Evolutionary conservation across 2,329 filamentous ascomycete genomes (phyloP), one percentile per base, ranked within the genome.

Genomic region (Chaetomiaceae sp.): DNA sequence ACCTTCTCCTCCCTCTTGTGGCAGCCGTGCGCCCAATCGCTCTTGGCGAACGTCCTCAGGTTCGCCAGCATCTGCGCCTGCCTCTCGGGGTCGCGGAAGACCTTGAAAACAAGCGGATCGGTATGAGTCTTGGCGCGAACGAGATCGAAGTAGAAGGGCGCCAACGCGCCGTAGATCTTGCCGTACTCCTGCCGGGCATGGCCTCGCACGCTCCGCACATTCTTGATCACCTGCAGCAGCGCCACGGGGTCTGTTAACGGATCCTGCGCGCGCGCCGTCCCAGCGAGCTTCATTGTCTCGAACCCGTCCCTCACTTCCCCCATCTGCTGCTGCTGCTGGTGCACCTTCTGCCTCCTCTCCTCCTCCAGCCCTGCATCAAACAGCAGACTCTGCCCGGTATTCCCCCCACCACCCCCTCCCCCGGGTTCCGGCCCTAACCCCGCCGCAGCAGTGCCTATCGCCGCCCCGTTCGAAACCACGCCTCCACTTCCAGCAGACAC

Each of bases 51-150:
- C 0, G 73, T 73, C 47, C 79, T 78, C 48, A 98, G 68, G 58
- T 95, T 91, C 15, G 85, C 74, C 47, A 98, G 73, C 76, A 98
- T 93, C 59, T 83, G 81, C 7, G 93, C 93, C 67, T 97, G 93
- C 47, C 89, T 80, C 64, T 95, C 87, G 0, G 93, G 91, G 56
- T 95, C 86, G 34, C 83, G 78, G 61, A 94, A 97, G 10, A 84
- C 85, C 57, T 86, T 81, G 66, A 97, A 98, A 8, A 97, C 73
- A 27, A 88, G 74, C 6, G 87, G 88, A 54, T 96, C 86, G 12
- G 86, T 79, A 68, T 86, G 88, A 52, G 72, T 87, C 68, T 74
- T 80, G 2, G 84, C 82, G 51, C 72, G 75, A 29, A 78, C 80
- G 34, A 97, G 76, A 62, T 98, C 88, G 54, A 81, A 79, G 67